A percentile compares a stretch with the other conserved stretches of the same genome.
Conservation (phyloP, 352 stramenopile species). For the Saprolegnia parasitica region DNA sequence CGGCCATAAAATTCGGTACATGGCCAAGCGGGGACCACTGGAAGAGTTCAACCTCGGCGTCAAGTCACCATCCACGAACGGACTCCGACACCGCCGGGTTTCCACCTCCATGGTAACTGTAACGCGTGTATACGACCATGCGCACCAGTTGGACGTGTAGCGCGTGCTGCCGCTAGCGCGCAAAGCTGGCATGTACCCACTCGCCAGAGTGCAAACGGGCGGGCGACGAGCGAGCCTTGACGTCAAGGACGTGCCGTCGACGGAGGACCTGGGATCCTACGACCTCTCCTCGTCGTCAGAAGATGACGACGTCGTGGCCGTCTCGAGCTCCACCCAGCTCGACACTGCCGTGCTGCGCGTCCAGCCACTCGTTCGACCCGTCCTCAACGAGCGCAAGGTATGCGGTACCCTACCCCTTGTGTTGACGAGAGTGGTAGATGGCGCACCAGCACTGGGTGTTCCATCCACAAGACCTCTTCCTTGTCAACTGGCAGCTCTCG, state of each 20-base stretch:
- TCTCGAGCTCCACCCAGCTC: background rate
- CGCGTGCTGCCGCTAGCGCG: background rate
- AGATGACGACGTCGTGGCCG: background rate
- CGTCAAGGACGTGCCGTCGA: background rate
- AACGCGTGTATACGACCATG: background rate
- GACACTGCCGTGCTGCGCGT: background rate
- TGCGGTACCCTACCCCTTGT: background rate
- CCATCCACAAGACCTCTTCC: conserved; percentile 59
- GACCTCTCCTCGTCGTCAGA: background rate
- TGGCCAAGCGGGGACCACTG: conserved; percentile 7
- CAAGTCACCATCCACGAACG: background rate
- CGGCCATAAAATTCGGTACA: background rate
- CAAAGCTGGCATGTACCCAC: background rate
- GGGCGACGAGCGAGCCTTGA: background rate
- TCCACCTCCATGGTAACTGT: background rate
- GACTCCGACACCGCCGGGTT: background rate
- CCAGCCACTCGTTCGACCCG: background rate
- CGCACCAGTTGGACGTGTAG: background rate
- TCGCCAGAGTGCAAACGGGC: too few relatives aligned
- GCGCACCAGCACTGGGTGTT: conserved; percentile 42
- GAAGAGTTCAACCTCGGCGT: conserved; percentile 6
- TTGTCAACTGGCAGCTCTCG: conserved; percentile 74
- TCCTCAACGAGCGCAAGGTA: background rate
- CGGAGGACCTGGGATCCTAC: background rate
- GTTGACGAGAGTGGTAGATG: background rate